Base-by-base conservation (phyloP, 176 grass and related monocot species). In the Bothriochloa decipiens region DNA sequence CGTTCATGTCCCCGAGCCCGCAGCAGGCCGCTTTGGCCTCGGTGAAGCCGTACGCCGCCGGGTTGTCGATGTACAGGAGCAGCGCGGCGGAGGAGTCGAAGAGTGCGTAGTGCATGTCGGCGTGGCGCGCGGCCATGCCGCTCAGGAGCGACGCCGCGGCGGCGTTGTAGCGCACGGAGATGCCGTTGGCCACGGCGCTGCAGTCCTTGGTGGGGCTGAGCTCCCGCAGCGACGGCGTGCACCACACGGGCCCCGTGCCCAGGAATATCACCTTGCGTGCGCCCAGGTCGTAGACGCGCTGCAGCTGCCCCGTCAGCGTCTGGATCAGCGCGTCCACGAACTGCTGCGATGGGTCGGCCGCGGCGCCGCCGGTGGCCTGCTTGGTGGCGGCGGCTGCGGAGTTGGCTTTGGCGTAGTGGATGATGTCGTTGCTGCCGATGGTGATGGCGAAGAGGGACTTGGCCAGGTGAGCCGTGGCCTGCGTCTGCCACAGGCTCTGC, bases 401-500 rank as follows among this genome's bases (percentile, higher is more conserved):
- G 77, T 28, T 81, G 49, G 79, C 86, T 74, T 72, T 95, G 39
- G 73, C 91, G 83, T 97, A 97, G 65, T 88, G 82, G 57, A 93
- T 76, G n/a, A 97, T 86, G 61, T 97, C 95, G 75, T 97, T 97
- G 90, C 95, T 97, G 70, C 95, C 92, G 70, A 97, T 91, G 40
- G 94, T 84, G 75, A 97, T 53, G 72, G 62, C 75, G 60, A 97
- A 97, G 83, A 97, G 72, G 70, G 95, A 97, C 35, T 73, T 93
- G 41, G 88, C 61, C 1, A 97, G 82, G 81, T 93, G 95, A 11
- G 18, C 47, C 11, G 86, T 29, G 11, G 87, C 89, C 47, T 75
- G 70, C 11, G 28, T 2, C 72, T 62, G 80, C 2, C 95, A 92
- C 0, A 97, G 89, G 77, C 80, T 90, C 81, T 91, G 88, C 63